Evolutionary conservation across 78 protist species (phyloP).

Genomic region (Dictyostelium brefeldianum): DNA sequence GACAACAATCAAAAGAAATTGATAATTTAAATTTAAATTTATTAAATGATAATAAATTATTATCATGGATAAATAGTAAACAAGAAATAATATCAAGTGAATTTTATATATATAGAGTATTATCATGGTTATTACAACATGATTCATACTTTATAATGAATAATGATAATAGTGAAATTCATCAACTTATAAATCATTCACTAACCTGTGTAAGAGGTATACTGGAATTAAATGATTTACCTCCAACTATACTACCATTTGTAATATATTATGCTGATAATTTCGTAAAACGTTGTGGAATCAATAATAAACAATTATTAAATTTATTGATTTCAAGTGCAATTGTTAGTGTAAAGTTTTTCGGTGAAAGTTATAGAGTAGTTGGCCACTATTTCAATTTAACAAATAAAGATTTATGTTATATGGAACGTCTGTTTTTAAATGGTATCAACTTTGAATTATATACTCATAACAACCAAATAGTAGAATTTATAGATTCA

Average conservation of each 20-base stretch:
- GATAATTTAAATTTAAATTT: neutral
- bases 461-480: neutral
- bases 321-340: constrained; percentile 38
- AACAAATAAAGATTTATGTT: constrained; percentile 26
- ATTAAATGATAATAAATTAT: neutral
- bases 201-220: constrained; percentile 25
- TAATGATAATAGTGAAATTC: constrained; percentile 4
- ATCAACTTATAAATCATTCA: neutral
- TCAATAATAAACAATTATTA: constrained; percentile 57
- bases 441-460: constrained; percentile 61
- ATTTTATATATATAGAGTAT: constrained; percentile 35
- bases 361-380: constrained; percentile 40
- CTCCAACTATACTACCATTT: constrained; percentile 39
- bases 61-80: neutral
- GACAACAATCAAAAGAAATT: neutral
- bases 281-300: constrained; percentile 62
- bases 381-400: constrained; percentile 22
- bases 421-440: constrained; percentile 46
- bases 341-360: constrained; percentile 44
- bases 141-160: constrained; percentile 32
- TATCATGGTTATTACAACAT: constrained; percentile 48
- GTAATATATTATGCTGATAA: constrained; percentile 52
- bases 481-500: constrained; percentile 32
- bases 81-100: neutral
- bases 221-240: constrained; percentile 30